phyloP scores from a whole-genome alignment of 768 basidiomycete species.

The Mycena filopes region DNA sequence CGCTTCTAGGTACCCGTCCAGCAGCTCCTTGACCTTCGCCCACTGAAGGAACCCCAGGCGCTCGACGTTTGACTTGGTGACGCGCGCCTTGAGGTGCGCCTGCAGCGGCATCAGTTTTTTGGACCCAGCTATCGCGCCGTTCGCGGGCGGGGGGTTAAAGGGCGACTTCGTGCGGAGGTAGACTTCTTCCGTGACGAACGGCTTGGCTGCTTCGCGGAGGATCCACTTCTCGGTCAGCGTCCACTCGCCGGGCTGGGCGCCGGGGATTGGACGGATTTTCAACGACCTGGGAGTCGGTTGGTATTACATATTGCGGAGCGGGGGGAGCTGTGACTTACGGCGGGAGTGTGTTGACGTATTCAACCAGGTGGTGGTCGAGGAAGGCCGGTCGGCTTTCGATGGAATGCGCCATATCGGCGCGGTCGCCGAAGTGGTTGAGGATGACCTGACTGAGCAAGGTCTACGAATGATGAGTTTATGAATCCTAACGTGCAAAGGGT shows the following conservation, averaged over 20 bases:
- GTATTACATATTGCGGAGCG: not conserved
- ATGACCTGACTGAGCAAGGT: too few relatives aligned
- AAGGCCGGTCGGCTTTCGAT: slow-evolving; percentile 21
- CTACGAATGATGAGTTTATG: too few relatives aligned
- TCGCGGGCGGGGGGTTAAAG: slow-evolving; percentile 23
- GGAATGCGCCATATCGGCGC: slow-evolving; percentile 21
- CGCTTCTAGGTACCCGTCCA: slow-evolving; percentile 5
- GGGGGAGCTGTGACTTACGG: slow-evolving; percentile 2
- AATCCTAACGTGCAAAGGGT: too few relatives aligned
- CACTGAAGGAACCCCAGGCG: slow-evolving; percentile 25
- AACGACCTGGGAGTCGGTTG: not conserved
- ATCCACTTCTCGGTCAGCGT: slow-evolving; percentile 33
- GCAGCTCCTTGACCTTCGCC: slow-evolving; percentile 2
- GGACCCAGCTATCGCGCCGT: not conserved
- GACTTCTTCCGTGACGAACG: slow-evolving; percentile 33
- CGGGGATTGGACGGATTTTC: slow-evolving; percentile 4
- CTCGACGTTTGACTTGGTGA: slow-evolving; percentile 21
- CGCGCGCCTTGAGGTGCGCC: slow-evolving; percentile 14
- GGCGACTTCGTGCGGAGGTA: slow-evolving; percentile 26
- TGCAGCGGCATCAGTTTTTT: slow-evolving; percentile 18
- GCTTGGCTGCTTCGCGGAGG: slow-evolving; percentile 29
- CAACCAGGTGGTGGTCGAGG: slow-evolving; percentile 27
- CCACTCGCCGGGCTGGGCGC: slow-evolving; percentile 12
- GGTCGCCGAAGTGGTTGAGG: slow-evolving; percentile 8
- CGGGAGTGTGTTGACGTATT: slow-evolving; percentile 24